Evolutionary conservation across 306 rosid species (phyloP).

Genomic region (Acmispon strigosus): DNA sequence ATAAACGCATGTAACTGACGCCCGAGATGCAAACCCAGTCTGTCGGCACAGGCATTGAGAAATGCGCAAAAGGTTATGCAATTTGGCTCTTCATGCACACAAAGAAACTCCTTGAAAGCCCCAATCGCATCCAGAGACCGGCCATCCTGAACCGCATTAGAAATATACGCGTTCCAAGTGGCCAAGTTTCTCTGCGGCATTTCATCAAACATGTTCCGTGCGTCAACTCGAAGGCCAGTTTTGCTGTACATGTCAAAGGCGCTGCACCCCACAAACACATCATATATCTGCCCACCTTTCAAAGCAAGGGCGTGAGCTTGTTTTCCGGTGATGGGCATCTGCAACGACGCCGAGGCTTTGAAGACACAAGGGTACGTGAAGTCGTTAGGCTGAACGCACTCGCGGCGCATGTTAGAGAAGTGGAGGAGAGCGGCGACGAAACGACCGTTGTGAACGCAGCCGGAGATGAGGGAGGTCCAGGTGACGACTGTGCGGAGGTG

Average conservation of each 20-base stretch:
- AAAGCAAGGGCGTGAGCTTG: constrained; percentile 63
- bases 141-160: constrained; percentile 58
- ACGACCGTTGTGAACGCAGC: constrained; percentile 56
- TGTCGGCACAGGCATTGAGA: constrained; percentile 70
- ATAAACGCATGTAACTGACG: constrained; percentile 57
- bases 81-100: constrained; percentile 48
- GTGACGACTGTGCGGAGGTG: constrained; percentile 61
- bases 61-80: constrained; percentile 59
- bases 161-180: constrained; percentile 71
- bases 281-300: constrained; percentile 49
- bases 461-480: constrained; percentile 75
- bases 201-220: constrained; percentile 55
- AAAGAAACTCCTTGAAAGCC: constrained; percentile 49
- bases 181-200: constrained; percentile 60
- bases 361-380: constrained; percentile 77
- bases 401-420: constrained; percentile 54
- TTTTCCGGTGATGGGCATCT: constrained; percentile 42
- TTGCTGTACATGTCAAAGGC: constrained; percentile 74
- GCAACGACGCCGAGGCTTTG: constrained; percentile 59
- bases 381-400: constrained; percentile 59
- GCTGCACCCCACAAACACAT: constrained; percentile 74
- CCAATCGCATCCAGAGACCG: constrained; percentile 30
- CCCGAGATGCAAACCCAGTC: constrained; percentile 38
- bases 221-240: constrained; percentile 41
- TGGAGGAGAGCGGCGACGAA: constrained; percentile 40